Conservation (phyloP, 1,284 basidiomycete genomes). For the Polyporus tsugae region DNA sequence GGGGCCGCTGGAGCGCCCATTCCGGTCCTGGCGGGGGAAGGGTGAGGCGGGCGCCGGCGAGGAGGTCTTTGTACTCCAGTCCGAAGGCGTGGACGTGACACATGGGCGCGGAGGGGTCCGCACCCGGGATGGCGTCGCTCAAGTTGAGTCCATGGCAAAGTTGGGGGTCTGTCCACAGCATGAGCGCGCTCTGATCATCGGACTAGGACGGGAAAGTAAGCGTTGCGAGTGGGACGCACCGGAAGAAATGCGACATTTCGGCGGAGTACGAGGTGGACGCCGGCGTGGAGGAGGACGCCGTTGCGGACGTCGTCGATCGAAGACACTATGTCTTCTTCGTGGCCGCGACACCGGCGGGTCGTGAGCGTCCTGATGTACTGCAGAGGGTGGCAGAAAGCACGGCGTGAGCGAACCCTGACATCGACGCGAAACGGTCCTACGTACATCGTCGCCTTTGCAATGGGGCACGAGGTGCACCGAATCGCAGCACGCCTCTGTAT, state of each 20-base stretch:
- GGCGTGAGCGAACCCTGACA: background rate
- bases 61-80: background rate
- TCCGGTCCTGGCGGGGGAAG: background rate
- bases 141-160: constrained; percentile 1
- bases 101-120: background rate
- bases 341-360: background rate
- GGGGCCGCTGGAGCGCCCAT: background rate
- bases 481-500: background rate
- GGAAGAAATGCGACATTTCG: background rate
- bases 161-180: background rate
- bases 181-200: background rate
- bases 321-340: background rate
- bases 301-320: constrained; percentile 5
- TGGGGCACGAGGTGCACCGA: background rate
- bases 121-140: background rate
- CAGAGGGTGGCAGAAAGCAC: background rate
- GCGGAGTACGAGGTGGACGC: background rate
- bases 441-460: background rate
- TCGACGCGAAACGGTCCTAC: background rate
- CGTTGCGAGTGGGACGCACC: background rate
- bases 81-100: background rate
- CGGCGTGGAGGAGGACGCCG: background rate
- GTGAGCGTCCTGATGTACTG: background rate
- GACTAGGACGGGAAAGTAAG: background rate
- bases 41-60: background rate